Percentiles rank a stretch among this genome's conserved stretches.
These are phyloP conservation scores for Curvularia verruculosa DNA, from an alignment of 2,329 filamentous ascomycete species.

Conservation along the genomic window DNA sequence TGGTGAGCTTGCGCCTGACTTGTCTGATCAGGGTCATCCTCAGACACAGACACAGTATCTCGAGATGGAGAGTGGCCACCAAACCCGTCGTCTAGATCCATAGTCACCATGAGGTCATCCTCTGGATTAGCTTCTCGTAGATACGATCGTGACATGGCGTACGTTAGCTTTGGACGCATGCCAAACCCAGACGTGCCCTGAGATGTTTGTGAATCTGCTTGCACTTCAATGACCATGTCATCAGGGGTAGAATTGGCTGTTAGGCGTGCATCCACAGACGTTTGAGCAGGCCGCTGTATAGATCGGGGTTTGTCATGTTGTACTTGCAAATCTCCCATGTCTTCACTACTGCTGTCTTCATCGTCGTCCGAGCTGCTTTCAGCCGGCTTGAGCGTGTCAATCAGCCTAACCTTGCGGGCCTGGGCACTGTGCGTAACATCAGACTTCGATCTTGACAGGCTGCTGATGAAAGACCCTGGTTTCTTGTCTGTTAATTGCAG, in stretches of 20 bases:
- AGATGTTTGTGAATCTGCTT: conserved; percentile 37
- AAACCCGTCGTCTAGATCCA: conserved; percentile 39
- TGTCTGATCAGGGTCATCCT: conserved; percentile 51
- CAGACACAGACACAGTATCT: conserved; percentile 36
- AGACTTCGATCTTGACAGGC: conserved; percentile 40
- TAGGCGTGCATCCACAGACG: background rate
- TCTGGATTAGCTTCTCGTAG: conserved; percentile 60
- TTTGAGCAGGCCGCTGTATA: background rate
- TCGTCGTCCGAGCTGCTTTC: conserved; percentile 34
- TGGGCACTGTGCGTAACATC: conserved; percentile 37
- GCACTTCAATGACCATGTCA: conserved; percentile 30
- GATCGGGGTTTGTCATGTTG: background rate
- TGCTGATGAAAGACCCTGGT: conserved; percentile 26
- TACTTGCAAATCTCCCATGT: conserved; percentile 19
- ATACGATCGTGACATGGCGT: conserved; percentile 65
- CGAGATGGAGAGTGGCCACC: conserved; percentile 23
- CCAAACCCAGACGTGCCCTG: conserved; percentile 26
- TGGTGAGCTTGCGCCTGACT: conserved; percentile 63
- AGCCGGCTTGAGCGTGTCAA: conserved; percentile 40
- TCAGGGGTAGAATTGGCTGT: conserved; percentile 6
- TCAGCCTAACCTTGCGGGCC: conserved; percentile 37
- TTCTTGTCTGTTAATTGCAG: conserved; percentile 39
- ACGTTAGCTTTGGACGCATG: conserved; percentile 59
- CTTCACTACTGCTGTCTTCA: conserved; percentile 35
- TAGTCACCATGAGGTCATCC: conserved; percentile 45